A percentile compares a stretch with the other conserved stretches of the same genome.
phyloP scores from a whole-genome alignment of 306 rosid genomes.

The Cajanus cajan region DNA sequence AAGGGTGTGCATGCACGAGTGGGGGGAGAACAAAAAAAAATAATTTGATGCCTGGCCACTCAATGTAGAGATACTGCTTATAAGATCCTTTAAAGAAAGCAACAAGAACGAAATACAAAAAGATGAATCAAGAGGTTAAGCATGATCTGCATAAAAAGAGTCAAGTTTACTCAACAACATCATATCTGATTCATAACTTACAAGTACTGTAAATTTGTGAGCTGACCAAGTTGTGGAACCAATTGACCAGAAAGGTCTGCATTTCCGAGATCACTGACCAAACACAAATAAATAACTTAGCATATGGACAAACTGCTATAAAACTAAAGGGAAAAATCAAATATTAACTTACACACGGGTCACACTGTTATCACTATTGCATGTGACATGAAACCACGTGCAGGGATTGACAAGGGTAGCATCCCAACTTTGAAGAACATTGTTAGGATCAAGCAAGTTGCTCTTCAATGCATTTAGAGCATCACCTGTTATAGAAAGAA shows the following conservation, averaged over 20 bases:
- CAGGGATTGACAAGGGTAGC: slow-evolving; percentile 92
- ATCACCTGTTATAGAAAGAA: slow-evolving; percentile 60
- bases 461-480: slow-evolving; percentile 84
- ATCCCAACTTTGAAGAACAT: slow-evolving; percentile 93
- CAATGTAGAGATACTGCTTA: neutral
- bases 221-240: slow-evolving; percentile 78
- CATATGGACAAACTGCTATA: neutral
- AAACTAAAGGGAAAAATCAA: slow-evolving; percentile 16
- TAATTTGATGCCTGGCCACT: neutral
- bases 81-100: neutral
- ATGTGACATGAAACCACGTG: slow-evolving; percentile 94
- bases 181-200: slow-evolving; percentile 44
- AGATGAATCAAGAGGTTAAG: neutral
- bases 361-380: slow-evolving; percentile 75
- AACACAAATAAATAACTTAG: slow-evolving; percentile 29
- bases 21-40: neutral
- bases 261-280: slow-evolving; percentile 87
- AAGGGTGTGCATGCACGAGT: neutral
- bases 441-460: slow-evolving; percentile 77
- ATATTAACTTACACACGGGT: slow-evolving; percentile 86
- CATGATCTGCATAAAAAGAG: neutral
- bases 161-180: slow-evolving; percentile 4
- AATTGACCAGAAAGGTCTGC: slow-evolving; percentile 82
- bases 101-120: neutral
- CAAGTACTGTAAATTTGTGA: slow-evolving; percentile 82